phyloP scores from a whole-genome alignment of 495 filamentous ascomycete species.

The Penicillium ucsense region DNA sequence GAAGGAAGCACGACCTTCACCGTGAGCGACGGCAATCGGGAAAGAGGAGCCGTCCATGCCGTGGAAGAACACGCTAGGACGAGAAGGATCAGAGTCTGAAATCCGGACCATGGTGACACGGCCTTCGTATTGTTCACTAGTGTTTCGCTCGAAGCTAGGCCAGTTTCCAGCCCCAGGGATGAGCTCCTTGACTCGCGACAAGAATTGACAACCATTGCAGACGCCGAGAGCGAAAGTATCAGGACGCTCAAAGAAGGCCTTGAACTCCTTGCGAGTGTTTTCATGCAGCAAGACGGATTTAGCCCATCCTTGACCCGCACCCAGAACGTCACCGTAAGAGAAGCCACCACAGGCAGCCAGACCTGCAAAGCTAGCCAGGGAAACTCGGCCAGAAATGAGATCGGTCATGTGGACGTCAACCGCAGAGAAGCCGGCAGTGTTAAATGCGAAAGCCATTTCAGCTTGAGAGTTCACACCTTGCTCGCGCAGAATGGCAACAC shows the following conservation, averaged over 20 bases:
- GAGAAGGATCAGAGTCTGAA: constrained; percentile 42
- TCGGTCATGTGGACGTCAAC: constrained; percentile 98
- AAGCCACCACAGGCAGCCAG: constrained; percentile 94
- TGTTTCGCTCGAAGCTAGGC: constrained; percentile 81
- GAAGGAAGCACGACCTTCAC: constrained; percentile 83
- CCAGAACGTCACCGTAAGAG: constrained; percentile 93
- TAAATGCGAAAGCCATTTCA: constrained; percentile 97
- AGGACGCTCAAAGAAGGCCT: constrained; percentile 74
- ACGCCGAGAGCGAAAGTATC: constrained; percentile 93
- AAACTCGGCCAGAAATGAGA: constrained; percentile 64
- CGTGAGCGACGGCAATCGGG: constrained; percentile 85
- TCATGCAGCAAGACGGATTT: constrained; percentile 81
- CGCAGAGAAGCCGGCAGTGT: constrained; percentile 78
- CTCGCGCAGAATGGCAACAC: constrained; percentile 89
- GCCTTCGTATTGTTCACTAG: constrained; percentile 86
- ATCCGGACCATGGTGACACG: constrained; percentile 84
- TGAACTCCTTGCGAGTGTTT: constrained; percentile 65
- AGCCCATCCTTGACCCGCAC: constrained; percentile 95
- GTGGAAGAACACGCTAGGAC: constrained; percentile 79
- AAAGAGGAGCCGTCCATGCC: constrained; percentile 79
- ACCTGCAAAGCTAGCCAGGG: constrained; percentile 72
- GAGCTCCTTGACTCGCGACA: constrained; percentile 69
- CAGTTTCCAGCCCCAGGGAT: constrained; percentile 81
- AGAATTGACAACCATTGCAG: constrained; percentile 97
- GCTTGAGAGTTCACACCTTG: constrained; percentile 92